Conservation (phyloP, 148 eudicot species). For the Talinum fruticosum region DNA sequence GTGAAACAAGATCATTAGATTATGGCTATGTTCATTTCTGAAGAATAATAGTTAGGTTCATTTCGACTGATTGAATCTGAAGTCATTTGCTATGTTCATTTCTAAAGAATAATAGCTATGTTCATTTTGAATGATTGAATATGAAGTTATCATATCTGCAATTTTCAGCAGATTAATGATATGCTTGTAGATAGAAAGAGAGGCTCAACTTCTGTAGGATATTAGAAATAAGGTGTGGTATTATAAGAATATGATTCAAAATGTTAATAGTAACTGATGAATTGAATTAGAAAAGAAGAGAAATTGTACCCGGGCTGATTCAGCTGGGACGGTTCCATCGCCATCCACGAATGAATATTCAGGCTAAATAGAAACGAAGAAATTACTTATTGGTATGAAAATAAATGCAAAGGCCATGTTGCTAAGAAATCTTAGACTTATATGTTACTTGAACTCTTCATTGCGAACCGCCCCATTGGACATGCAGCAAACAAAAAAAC, state of each 20-base stretch:
- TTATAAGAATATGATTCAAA: too few species aligned
- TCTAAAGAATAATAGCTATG: too few species aligned
- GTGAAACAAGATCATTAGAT: not conserved
- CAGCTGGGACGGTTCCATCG: constrained; percentile 85
- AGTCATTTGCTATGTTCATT: not conserved
- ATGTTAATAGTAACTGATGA: too few species aligned
- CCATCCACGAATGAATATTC: constrained; percentile 78
- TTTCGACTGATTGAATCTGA: not conserved
- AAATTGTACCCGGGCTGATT: constrained; percentile 64
- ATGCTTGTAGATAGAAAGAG: too few species aligned
- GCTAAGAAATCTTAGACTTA: not conserved
- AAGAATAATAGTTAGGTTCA: too few species aligned
- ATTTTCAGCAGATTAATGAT: not conserved
- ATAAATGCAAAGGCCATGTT: not conserved
- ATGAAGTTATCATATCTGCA: not conserved
- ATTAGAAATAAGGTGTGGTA: too few species aligned
- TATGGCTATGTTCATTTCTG: not conserved
- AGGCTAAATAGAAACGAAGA: constrained; percentile 48
- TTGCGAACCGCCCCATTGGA: too few species aligned
- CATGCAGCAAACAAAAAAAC: too few species aligned
- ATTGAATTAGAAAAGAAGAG: not conserved
- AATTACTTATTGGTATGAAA: not conserved
- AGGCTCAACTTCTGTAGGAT: too few species aligned
- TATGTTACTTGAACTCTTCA: not conserved
- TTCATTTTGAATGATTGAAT: not conserved